Base-by-base conservation (phyloP, 2,329 filamentous ascomycete species). In the Claviceps cyperi region DNA sequence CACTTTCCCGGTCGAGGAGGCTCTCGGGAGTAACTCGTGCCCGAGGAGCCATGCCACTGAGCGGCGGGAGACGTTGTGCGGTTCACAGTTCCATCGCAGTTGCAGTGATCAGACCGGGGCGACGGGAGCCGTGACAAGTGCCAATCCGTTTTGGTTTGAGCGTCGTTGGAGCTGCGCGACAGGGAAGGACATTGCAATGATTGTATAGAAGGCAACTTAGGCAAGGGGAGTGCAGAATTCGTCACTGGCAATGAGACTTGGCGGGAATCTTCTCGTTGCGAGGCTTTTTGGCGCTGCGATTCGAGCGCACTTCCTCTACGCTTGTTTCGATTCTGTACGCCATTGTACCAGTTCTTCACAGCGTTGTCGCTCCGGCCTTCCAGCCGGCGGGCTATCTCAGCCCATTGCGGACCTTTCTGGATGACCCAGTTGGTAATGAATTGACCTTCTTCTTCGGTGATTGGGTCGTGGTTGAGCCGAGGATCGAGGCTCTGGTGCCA, bases 271-370 rank as follows among this genome's bases (percentile, higher is more conserved):
- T 43, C 17, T 4, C 24, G 22, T 5, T 4, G n/a, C 17, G 15
- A 8, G 13, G 14, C 2, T 7, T 6, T 14, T 7, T 6, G 5
- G 17, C 13, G 5, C 8, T 11, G n/a, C 1, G 17, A 17, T 13
- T 13, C 22, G 6, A 17, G 28, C 14, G 40, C 4, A 19, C 32
- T 32, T 0, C 4, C n/a, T 14, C n/a, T 40, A 56, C 81, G 71
- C 60, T 73, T 76, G 60, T 60, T 88, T 80, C 69, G n/a, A n/a
- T 95, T 95, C 76, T 90, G 85, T 63, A 84, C 86, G 47, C 90
- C 88, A 63, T 95, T 95, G 86, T 86, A 95, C 88, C 89, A 96
- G 67, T 96, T 96, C 78, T 96, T 96, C 55, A 96, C 87, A 28
- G 87, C 85, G 61, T 96, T 96, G 71, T 96, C 90, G 65, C 89